Conservation (phyloP, 2,329 filamentous ascomycete genomes). For the Fusarium guadeloupense region DNA sequence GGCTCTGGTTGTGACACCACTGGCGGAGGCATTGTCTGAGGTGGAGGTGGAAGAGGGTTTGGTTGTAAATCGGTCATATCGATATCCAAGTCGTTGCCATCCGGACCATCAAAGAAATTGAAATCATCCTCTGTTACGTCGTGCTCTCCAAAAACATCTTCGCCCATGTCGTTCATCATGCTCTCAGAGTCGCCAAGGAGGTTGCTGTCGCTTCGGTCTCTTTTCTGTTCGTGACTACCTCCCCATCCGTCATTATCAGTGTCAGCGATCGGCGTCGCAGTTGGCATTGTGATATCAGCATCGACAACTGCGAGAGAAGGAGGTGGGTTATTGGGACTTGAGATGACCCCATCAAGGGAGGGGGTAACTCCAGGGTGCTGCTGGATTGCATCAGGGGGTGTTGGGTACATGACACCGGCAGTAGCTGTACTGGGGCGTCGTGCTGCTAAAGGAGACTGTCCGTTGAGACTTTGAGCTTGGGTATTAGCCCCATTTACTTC, state of each 20-base stretch:
- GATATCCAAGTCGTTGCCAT: conserved; percentile 51
- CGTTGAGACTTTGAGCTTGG: conserved; percentile 55
- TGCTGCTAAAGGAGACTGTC: conserved; percentile 61
- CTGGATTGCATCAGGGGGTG: conserved; percentile 73
- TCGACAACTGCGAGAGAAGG: conserved; percentile 46
- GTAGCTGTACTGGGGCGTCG: conserved; percentile 59
- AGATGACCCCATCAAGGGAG: conserved; percentile 63
- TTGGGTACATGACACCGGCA: conserved; percentile 72
- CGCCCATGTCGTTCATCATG: conserved; percentile 74
- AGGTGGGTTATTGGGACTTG: conserved; percentile 62
- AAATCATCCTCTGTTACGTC: conserved; percentile 86
- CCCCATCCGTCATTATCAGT: conserved; percentile 45
- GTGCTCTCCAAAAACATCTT: conserved; percentile 76
- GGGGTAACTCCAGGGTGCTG: conserved; percentile 62
- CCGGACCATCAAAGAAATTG: conserved; percentile 77
- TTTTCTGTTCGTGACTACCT: conserved; percentile 54
- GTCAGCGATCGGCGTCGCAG: conserved; percentile 32
- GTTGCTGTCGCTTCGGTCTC: conserved; percentile 54
- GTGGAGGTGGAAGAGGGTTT: conserved; percentile 11
- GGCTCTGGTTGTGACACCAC: conserved; percentile 25
- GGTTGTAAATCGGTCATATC: conserved; percentile 41
- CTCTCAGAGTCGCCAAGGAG: conserved; percentile 62
- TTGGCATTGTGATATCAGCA: conserved; percentile 37
- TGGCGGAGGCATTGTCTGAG: conserved; percentile 9
- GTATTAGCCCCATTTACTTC: conserved; percentile 56